A percentile compares a stretch with the other conserved stretches of the same genome.
Evolutionary conservation across 305 asterid species (phyloP).

Genomic region (Striga hermonthica): DNA sequence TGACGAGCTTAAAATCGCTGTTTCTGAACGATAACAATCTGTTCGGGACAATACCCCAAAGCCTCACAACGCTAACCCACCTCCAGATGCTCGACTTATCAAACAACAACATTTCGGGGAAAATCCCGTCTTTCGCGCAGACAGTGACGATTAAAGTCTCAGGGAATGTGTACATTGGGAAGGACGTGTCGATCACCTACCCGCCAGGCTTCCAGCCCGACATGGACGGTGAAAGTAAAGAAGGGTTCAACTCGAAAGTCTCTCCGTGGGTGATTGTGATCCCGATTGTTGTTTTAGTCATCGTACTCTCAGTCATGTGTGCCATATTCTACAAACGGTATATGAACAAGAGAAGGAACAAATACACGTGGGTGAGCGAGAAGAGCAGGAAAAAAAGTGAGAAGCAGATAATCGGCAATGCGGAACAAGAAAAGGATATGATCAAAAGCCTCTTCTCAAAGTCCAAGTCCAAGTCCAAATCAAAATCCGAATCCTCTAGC

Average conservation of each 20-base stretch:
- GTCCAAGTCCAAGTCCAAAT: background rate
- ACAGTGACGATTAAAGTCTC: constrained; percentile 38
- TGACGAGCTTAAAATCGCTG: constrained; percentile 45
- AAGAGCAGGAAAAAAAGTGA: constrained; percentile 16
- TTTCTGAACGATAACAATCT: constrained; percentile 55
- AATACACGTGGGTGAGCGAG: constrained; percentile 25
- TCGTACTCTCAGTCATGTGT: constrained; percentile 26
- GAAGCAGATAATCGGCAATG: constrained; percentile 4
- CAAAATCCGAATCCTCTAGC: constrained; percentile 13
- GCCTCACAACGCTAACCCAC: constrained; percentile 42
- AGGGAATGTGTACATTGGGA: constrained; percentile 59
- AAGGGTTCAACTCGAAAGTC: constrained; percentile 7
- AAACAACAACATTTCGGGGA: constrained; percentile 73
- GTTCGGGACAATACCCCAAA: constrained; percentile 55
- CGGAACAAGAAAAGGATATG: constrained; percentile 14
- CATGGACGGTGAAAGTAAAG: background rate
- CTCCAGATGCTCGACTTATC: constrained; percentile 63
- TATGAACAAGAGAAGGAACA: constrained; percentile 20
- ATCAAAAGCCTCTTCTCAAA: constrained; percentile 14
- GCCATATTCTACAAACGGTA: constrained; percentile 32
- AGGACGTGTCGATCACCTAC: constrained; percentile 38
- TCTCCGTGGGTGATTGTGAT: constrained; percentile 35
- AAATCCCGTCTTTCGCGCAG: constrained; percentile 49
- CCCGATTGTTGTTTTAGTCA: constrained; percentile 30
- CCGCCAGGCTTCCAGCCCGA: constrained; percentile 32